phyloP scores from a whole-genome alignment of 805 yeast genomes.

The Yamadazyma ubonensis region DNA sequence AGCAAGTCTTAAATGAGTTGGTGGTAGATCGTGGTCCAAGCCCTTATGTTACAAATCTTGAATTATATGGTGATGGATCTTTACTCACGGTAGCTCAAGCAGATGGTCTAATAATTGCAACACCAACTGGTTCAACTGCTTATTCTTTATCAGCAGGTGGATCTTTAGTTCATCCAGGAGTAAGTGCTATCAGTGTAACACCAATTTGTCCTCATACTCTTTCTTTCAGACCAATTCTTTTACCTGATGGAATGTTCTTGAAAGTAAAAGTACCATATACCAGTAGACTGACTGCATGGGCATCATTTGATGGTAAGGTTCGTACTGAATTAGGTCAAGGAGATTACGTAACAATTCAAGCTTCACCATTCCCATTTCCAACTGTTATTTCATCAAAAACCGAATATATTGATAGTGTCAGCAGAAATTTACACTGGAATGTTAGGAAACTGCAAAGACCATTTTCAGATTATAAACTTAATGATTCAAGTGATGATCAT shows the following conservation, averaged over 20 bases:
- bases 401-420: constrained; percentile 80
- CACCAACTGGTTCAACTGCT: constrained; percentile 97
- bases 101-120: constrained; percentile 87
- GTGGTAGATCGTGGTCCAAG: constrained; percentile 94
- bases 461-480: constrained; percentile 33
- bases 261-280: constrained; percentile 75
- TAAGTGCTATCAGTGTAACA: constrained; percentile 86
- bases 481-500: constrained; percentile 15
- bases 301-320: constrained; percentile 91
- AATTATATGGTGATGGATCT: constrained; percentile 83
- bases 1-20: constrained; percentile 84
- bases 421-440: constrained; percentile 91
- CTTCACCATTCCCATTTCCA: constrained; percentile 91
- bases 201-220: constrained; percentile 97
- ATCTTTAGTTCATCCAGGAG: constrained; percentile 89
- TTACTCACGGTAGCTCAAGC: constrained; percentile 89
- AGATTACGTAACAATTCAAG: constrained; percentile 79
- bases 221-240: constrained; percentile 85
- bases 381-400: constrained; percentile 74
- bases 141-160: constrained; percentile 96
- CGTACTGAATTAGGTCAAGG: constrained; percentile 80
- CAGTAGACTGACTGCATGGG: constrained; percentile 93
- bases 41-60: constrained; percentile 87
- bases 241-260: constrained; percentile 90
- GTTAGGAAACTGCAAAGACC: constrained; percentile 86